A percentile compares a stretch with the other conserved stretches of the same genome.
These are phyloP conservation scores for Scopulariopsis brevicaulis DNA, from an alignment of 2,329 filamentous ascomycete genomes.

Conservation along the genomic window DNA sequence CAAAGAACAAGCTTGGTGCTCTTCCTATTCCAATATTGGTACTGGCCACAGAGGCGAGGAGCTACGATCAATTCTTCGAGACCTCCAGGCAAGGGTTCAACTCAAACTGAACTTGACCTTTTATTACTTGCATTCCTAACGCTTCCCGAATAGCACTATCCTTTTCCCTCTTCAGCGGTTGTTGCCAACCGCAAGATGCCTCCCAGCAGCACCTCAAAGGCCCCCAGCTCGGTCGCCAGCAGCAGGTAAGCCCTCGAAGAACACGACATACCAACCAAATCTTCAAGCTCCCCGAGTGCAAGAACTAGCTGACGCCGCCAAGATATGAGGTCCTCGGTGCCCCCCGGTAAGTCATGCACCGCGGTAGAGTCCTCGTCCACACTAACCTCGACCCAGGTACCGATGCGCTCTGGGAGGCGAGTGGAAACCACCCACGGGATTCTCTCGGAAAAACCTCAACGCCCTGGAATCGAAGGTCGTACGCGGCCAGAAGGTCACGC, in stretches of 20 bases:
- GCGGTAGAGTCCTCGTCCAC: not conserved
- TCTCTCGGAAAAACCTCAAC: slow-evolving; percentile 20
- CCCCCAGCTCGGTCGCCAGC: not conserved
- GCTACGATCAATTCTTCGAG: no score
- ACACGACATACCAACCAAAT: not conserved
- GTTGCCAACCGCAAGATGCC: not conserved
- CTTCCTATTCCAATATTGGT: no score
- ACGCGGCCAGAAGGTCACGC: slow-evolving; percentile 9
- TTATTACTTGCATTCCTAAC: no score
- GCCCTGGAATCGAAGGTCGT: slow-evolving; percentile 11
- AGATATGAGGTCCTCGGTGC: not conserved
- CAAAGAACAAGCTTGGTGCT: no score
- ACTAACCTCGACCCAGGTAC: not conserved
- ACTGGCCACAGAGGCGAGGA: no score
- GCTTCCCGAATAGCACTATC: no score
- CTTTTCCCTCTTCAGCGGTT: not conserved
- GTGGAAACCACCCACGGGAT: slow-evolving; percentile 18
- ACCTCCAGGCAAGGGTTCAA: no score
- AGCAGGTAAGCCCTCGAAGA: not conserved
- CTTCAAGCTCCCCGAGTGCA: not conserved
- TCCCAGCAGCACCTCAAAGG: not conserved
- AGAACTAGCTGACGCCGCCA: not conserved
- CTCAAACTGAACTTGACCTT: no score
- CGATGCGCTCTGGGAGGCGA: slow-evolving; percentile 22
- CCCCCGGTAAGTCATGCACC: not conserved